These are phyloP conservation scores for Aspergillus conjunctus DNA, from an alignment of 495 filamentous ascomycete species.

Conservation along the genomic window DNA sequence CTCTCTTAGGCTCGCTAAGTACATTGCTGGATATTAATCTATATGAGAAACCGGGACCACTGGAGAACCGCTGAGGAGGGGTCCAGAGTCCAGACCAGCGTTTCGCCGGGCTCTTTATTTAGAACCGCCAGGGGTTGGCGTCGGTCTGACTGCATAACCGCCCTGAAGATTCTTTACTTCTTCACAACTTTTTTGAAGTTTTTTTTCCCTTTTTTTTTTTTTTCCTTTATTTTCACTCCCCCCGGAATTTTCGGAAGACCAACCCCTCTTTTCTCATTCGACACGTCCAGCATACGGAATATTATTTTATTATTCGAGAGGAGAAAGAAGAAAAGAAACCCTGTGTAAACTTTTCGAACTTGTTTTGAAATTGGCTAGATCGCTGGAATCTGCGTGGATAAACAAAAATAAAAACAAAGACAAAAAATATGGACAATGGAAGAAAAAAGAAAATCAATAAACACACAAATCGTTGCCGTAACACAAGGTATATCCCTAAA, in stretches of 20 bases:
- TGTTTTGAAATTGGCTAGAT: constrained; percentile 1
- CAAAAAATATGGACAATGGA: constrained; percentile 5
- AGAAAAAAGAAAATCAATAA: constrained; percentile 1
- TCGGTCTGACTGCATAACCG: constrained; percentile 2
- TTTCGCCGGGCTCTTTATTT: constrained; percentile 21
- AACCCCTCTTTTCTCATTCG: neutral
- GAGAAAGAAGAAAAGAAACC: neutral
- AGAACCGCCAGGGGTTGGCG: constrained; percentile 2
- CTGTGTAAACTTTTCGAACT: constrained; percentile 2
- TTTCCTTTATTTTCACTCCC: neutral
- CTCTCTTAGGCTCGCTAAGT: neutral
- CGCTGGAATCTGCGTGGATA: neutral
- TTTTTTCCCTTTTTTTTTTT: neutral
- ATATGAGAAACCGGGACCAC: neutral
- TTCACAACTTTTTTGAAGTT: constrained; percentile 3
- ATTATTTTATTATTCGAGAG: neutral
- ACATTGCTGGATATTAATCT: too few relatives aligned
- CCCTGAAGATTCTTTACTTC: constrained; percentile 6
- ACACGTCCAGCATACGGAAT: neutral
- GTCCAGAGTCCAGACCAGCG: constrained; percentile 8
- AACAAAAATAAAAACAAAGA: neutral
- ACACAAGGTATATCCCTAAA: constrained; percentile 25
- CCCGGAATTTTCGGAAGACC: constrained; percentile 8
- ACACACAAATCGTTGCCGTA: constrained; percentile 9
- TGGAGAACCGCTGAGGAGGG: neutral